Evolutionary conservation across 116 monocot genomes (phyloP), one percentile per base, ranked within the genome.

Genomic region (Posidonia oceanica): DNA sequence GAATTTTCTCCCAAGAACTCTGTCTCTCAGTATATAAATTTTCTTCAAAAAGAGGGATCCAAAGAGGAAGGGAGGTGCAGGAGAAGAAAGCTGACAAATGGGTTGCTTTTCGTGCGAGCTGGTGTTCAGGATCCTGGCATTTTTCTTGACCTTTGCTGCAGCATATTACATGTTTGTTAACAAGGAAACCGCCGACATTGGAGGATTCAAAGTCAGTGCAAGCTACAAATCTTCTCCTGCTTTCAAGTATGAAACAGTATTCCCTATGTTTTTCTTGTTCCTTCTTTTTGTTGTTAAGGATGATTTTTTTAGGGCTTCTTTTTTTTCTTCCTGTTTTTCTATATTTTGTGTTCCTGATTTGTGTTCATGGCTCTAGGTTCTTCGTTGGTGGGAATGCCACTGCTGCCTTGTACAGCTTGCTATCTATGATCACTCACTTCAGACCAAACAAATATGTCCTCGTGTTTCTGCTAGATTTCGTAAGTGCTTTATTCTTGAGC

Each of bases 401-500:
- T 14, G 72, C 38, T 14, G 48, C 52, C 13, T 21, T 14, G 4
- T 72, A 63, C 52, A 53, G 51, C 72, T 22, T 72, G 29, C 1
- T 63, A 4, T 29, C 63, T 23, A 16, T 72, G 36, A 11, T 36
- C 37, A 11, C 36, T 11, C 3, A 29, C 51, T 41, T 22, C 29
- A 10, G 53, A 7, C 10, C 3, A 5, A 14, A 6, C 3, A 62
- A 72, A 22, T 16, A 23, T 1, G 14, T 62, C 63, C 1, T 64
- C 52, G 5, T 52, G 15, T 38, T 14, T 52, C 21, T 72, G 63
- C 4, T 52, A 21, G 72, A 72, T 54, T 14, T 72, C 62, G 72
- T 62, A 22, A 62, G 62, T 58, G 5, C 12, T 48, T 48, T 12
- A 44, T 44, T 44, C 44, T 8, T 2, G 44, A 29, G 29, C 29